Evolutionary conservation across 306 rosid genomes (phyloP), one percentile per base, ranked within the genome.

Genomic region (Astragalus membranaceus): DNA sequence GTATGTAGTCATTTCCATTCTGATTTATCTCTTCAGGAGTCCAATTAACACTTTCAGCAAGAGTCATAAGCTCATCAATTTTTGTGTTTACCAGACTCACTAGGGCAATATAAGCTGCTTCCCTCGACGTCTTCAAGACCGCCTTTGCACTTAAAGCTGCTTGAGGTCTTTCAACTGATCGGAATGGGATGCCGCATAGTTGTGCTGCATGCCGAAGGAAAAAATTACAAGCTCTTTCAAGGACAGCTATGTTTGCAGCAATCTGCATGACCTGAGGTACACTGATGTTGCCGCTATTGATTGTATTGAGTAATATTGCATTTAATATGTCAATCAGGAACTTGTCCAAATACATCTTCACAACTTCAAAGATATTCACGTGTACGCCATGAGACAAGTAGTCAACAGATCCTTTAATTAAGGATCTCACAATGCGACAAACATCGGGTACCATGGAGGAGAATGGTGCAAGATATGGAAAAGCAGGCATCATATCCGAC

Each of bases 251-350:
- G 82, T 94, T 94, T 33, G 99, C 87, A 68, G 95, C 86, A 50
- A 94, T 82, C 86, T 94, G 99, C 99, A 94, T 91, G 66, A 95
- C 97, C 76, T 88, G 96, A 69, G 97, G 73, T 32, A 82, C 87
- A 39, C 77, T 84, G 50, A 91, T 83, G 57, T 56, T 85, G 67
- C 83, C 85, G 17, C 87, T 69, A 51, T 85, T 80, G 67, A 94
- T 85, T n/a, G 79, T 83, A 55, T 82, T 50, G 8, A 94, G 92
- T 61, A 94, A 70, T 32, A 77, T 64, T 80, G 82, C 96, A 76
- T 91, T 94, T 68, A 94, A 61, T 20, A 86, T 80, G 10, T 91
- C 91, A 57, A 85, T 84, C 75, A 94, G 76, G 64, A 91, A 84
- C 79, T 75, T 91, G 84, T 94, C 95, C 74, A 88, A 61, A 77